A percentile compares a stretch with the other conserved stretches of the same genome.
phyloP scores from a whole-genome alignment of 768 basidiomycete genomes.

The Tylopilus sp. region DNA sequence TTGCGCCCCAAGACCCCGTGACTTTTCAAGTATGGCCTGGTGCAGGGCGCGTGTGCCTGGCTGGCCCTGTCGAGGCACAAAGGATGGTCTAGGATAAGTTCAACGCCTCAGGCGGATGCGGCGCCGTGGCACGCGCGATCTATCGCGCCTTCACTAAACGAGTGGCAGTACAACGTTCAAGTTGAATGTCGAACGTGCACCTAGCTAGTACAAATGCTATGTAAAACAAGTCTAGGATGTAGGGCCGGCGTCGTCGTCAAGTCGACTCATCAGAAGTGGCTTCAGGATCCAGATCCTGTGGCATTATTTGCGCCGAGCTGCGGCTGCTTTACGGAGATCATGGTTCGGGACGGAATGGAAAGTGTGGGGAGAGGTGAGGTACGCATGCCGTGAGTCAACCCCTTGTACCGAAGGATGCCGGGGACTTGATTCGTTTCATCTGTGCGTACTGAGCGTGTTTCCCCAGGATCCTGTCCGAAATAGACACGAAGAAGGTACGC shows the following conservation, averaged over 20 bases:
- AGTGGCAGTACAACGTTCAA: too few relatives aligned
- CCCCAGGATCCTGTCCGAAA: background rate
- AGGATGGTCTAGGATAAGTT: background rate
- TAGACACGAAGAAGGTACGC: conserved; percentile 12
- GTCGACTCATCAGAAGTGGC: conserved; percentile 3
- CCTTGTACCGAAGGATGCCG: background rate
- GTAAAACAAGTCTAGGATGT: background rate
- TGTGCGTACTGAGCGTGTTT: background rate
- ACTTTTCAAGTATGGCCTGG: background rate
- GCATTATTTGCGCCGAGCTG: background rate
- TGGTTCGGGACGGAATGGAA: conserved; percentile 3
- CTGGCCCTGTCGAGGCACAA: background rate
- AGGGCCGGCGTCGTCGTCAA: conserved; percentile 3
- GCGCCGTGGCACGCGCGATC: background rate
- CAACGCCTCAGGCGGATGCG: background rate
- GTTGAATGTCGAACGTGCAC: too few relatives aligned
- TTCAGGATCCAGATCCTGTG: background rate
- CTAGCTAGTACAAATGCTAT: conserved; percentile 4
- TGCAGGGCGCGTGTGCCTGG: conserved; percentile 8
- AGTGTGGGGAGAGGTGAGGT: conserved; percentile 11
- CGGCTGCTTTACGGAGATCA: conserved; percentile 3
- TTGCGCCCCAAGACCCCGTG: conserved; percentile 19
- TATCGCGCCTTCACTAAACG: background rate
- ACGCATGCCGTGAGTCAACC: background rate
- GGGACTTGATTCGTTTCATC: conserved; percentile 1